Base-by-base conservation (phyloP, 169 alveolate genomes). In the Eimeria tenella region DNA sequence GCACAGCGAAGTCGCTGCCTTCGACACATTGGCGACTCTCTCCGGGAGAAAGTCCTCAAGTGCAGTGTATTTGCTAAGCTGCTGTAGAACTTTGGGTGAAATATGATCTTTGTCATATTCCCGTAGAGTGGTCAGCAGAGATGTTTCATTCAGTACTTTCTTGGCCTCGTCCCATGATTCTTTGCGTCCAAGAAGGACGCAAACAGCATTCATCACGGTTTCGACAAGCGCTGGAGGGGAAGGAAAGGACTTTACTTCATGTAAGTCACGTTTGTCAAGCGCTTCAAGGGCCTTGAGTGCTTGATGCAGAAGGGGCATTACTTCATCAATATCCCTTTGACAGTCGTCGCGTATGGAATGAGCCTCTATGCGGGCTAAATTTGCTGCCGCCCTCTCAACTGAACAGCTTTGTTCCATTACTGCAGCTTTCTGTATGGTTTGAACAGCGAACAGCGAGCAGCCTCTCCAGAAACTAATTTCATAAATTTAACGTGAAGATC, bases 131-230 rank as follows among this genome's bases (percentile, higher is more conserved):
- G 96, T 96, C 70, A 97, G 95, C 95, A 98, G 97, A 93, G 95
- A 96, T 84, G 97, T 96, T 11, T 98, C 97, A 79, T 96, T 97
- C 94, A 98, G 96, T 55, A 98, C 97, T 91, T 97, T 97, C 95
- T 98, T 98, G 23, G 98, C 99, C 49, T 96, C 97, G 4, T 98
- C 98, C 98, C 99, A 98, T 42, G 96, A 97, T 95, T 98, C 98
- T 94, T 97, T 97, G 93, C 96, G 96, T 58, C 97, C 97, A 74
- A 97, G 94, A 49, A 98, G 95, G 68, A 98, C 93, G 92, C 98
- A 97, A 42, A 98, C 99, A 19, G 99, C 98, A 63, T 96, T 92
- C 96, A 98, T 95, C 75, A 98, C 98, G 31, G 97, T 93, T 70
- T 94, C 95, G 19, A 98, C 98, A 86, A 97, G 97, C 23, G 97